A percentile compares a stretch with the other conserved stretches of the same genome.
phyloP scores from a whole-genome alignment of 139 green algal genomes.

The Astrephomene gubernaculifera region DNA sequence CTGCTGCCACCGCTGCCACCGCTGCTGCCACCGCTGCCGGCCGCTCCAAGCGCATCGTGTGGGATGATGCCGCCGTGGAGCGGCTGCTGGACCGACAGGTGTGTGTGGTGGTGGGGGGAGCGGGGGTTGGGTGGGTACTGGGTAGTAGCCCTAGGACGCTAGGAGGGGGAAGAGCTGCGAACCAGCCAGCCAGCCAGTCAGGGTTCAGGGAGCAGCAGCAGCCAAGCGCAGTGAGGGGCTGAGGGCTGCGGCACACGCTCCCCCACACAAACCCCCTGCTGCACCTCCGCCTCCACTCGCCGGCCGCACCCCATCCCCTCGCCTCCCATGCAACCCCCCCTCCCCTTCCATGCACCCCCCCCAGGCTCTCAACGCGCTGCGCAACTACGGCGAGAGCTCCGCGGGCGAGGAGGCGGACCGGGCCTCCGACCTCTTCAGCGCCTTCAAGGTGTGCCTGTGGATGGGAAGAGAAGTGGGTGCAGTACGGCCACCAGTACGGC shows the following conservation, averaged over 20 bases:
- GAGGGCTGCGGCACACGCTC: too few species aligned
- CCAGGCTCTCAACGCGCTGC: constrained; percentile 33
- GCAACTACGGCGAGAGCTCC: constrained; percentile 40
- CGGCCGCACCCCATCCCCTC: not conserved
- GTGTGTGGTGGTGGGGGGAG: too few species aligned
- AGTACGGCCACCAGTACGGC: too few species aligned
- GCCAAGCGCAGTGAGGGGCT: too few species aligned
- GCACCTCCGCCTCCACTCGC: not conserved
- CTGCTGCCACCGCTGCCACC: not conserved
- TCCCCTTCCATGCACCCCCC: not conserved
- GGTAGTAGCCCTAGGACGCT: too few species aligned
- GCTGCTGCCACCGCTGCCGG: not conserved
- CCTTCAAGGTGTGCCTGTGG: constrained; percentile 56
- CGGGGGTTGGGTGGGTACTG: not conserved
- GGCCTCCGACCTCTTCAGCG: constrained; percentile 64
- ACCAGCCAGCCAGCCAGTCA: too few species aligned
- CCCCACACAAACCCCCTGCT: not conserved
- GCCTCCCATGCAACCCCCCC: not conserved
- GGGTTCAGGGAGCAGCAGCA: too few species aligned
- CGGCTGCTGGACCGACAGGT: constrained; percentile 74
- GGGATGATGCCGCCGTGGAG: constrained; percentile 80
- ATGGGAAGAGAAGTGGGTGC: not conserved
- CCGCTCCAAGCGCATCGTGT: constrained; percentile 72
- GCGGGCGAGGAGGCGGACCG: constrained; percentile 44
- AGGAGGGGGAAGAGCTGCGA: too few species aligned